A percentile compares a stretch with the other conserved stretches of the same genome.
Evolutionary conservation across 2,329 filamentous ascomycete genomes (phyloP).

Genomic region (Hirsutella minnesotensis): DNA sequence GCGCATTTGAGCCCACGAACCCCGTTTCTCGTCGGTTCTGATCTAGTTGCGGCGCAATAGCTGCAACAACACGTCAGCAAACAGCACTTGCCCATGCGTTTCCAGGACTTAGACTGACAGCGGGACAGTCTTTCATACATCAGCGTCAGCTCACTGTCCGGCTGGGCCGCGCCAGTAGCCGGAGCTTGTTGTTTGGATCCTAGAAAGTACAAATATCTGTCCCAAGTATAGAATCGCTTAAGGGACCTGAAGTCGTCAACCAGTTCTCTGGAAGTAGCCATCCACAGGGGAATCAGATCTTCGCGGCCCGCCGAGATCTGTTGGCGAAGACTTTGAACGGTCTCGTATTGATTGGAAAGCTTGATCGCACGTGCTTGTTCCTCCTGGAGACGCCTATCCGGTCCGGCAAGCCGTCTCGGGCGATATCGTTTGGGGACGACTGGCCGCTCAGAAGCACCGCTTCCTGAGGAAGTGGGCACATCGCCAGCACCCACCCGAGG

Average conservation of each 20-base stretch:
- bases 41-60: conserved; percentile 6
- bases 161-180: conserved; percentile 10
- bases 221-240: conserved; percentile 54
- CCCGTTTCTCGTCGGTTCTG: conserved; percentile 2
- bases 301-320: conserved; percentile 28
- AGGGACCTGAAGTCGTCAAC: conserved; percentile 52
- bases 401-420: conserved; percentile 32
- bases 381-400: conserved; percentile 30
- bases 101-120: conserved; percentile 25
- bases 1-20: conserved; percentile 20
- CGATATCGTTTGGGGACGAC: conserved; percentile 27
- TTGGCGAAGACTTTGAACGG: conserved; percentile 29
- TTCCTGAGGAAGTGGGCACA: background rate
- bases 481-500: conserved; percentile 1
- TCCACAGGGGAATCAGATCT: conserved; percentile 39
- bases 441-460: background rate
- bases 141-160: conserved; percentile 35
- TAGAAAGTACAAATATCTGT: conserved; percentile 50
- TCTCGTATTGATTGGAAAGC: conserved; percentile 28
- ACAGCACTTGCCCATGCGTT: background rate
- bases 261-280: conserved; percentile 45
- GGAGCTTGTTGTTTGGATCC: conserved; percentile 20
- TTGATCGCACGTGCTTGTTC: conserved; percentile 29
- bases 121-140: conserved; percentile 45
- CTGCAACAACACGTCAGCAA: conserved; percentile 6